Base-by-base conservation (phyloP, 768 basidiomycete genomes). In the Cyclocybe cylindracea region DNA sequence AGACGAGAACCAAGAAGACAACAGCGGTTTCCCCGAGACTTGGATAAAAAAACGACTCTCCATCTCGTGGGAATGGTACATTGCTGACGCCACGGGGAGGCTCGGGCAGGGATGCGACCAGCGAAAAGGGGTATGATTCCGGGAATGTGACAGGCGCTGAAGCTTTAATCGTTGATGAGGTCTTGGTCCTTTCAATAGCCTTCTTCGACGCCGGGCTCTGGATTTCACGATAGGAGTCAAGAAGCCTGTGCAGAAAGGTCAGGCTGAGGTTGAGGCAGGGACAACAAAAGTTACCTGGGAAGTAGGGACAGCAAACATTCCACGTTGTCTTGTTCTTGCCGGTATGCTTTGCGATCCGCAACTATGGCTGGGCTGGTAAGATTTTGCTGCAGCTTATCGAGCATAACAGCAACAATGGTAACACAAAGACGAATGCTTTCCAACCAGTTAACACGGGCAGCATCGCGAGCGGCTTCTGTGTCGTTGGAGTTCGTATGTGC, bases 351-450 rank as follows among this genome's bases (percentile, higher is more conserved):
- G 18, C 82, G 81, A 61, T 94, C 85, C 16, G 75, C 75, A 32
- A 78, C 63, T 36, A 91, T 79, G 7, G 73, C 70, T 3, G 89
- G 87, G 33, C 84, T 79, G 29, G 89, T 85, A 40, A 95, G 70
- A 61, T 83, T 85, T 60, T 89, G 83, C 65, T 94, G 91, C 18
- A 98, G 73, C 66, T 89, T 91, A 72, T 97, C 93, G 53, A 97
- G 70, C 84, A 94, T 93, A 58, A 91, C 83, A 7, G 89, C 91
- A 24, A 94, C 72, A 39, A 96, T 89, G 1, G 93, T 93, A 38
- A 94, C 84, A 53, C 91, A 93, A 29, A 98, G 77, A n/a, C 96
- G 80, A 51, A 87, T 87, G 55, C 85, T 86, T 68, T 98, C 95
- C 55, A 98, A 63, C 95, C 95, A 98, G 46, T 76, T 79, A 19